Percentiles rank a stretch among this genome's conserved stretches.
These are phyloP conservation scores for Fusarium nisikadoi DNA, from an alignment of 2,329 filamentous ascomycete species.

Conservation along the genomic window DNA sequence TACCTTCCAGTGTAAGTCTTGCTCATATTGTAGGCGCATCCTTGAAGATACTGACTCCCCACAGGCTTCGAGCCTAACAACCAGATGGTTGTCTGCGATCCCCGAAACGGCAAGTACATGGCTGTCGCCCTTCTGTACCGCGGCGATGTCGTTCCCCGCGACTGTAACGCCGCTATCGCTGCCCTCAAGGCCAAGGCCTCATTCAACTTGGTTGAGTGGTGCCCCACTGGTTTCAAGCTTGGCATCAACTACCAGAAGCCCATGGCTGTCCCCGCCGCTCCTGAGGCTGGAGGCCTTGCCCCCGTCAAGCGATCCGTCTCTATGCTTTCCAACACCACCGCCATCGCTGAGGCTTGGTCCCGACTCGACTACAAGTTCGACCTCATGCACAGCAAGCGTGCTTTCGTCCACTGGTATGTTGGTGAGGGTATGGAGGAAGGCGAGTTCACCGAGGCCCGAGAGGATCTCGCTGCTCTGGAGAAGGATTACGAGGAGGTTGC, in stretches of 20 bases:
- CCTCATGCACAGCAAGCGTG: constrained; percentile 82
- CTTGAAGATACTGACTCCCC: constrained; percentile 40
- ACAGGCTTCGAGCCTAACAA: constrained; percentile 80
- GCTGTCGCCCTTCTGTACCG: constrained; percentile 78
- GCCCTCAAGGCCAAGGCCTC: constrained; percentile 76
- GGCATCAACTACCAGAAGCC: constrained; percentile 81
- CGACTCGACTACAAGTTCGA: constrained; percentile 80
- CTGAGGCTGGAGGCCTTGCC: constrained; percentile 68
- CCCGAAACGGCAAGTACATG: constrained; percentile 81
- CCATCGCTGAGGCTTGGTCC: constrained; percentile 79
- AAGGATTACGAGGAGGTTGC: constrained; percentile 90
- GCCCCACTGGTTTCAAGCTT: constrained; percentile 79
- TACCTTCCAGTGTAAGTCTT: constrained; percentile 74
- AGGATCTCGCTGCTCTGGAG: constrained; percentile 86
- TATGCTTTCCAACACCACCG: constrained; percentile 81
- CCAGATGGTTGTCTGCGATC: constrained; percentile 81
- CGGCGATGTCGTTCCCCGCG: constrained; percentile 75
- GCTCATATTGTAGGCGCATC: neutral
- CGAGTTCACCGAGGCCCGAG: constrained; percentile 87
- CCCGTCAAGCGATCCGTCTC: constrained; percentile 72
- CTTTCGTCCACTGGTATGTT: constrained; percentile 83
- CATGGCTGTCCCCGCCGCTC: constrained; percentile 64
- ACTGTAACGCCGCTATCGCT: constrained; percentile 74
- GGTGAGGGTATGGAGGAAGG: constrained; percentile 94
- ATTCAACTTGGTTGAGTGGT: constrained; percentile 81